Conservation (phyloP, 371 early-diverging fungal species). For the Apophysomyces variabilis region DNA sequence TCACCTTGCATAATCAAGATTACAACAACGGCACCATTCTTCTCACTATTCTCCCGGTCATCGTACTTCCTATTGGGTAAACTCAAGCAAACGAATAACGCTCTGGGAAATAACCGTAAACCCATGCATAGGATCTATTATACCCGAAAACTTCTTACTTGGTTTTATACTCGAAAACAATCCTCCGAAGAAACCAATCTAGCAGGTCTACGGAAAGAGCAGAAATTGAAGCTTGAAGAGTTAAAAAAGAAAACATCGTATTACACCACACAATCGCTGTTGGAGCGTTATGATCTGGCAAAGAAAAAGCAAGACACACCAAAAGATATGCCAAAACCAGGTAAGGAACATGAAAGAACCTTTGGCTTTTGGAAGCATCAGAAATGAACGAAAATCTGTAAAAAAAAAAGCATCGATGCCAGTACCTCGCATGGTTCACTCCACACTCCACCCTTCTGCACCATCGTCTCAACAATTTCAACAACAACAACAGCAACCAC, state of each 20-base stretch:
- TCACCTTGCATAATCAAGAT: conserved; percentile 17
- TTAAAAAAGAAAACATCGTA: conserved; percentile 85
- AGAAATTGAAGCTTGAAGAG: conserved; percentile 74
- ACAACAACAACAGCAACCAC: conserved; percentile 18
- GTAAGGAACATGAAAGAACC: conserved; percentile 11
- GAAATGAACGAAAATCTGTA: conserved; percentile 7
- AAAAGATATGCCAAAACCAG: conserved; percentile 18
- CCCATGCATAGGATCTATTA: conserved; percentile 41
- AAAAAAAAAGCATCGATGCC: conserved; percentile 16
- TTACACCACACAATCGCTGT: conserved; percentile 81
- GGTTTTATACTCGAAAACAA: conserved; percentile 60
- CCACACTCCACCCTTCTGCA: neutral
- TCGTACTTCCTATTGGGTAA: conserved; percentile 57
- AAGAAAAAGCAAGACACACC: conserved; percentile 27
- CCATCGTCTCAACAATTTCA: neutral
- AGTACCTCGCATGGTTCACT: conserved; percentile 2
- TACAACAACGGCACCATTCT: conserved; percentile 3
- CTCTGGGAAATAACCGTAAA: neutral
- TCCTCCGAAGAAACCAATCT: conserved; percentile 56
- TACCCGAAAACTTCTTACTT: conserved; percentile 43
- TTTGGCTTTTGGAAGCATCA: neutral
- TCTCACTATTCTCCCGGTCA: conserved; percentile 51
- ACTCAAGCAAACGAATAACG: neutral
- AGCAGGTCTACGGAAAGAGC: conserved; percentile 50
- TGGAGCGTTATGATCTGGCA: conserved; percentile 83